Percentiles rank a stretch among this genome's conserved stretches.
phyloP scores from a whole-genome alignment of 139 green algal genomes.

The Trebouxia sp. region DNA sequence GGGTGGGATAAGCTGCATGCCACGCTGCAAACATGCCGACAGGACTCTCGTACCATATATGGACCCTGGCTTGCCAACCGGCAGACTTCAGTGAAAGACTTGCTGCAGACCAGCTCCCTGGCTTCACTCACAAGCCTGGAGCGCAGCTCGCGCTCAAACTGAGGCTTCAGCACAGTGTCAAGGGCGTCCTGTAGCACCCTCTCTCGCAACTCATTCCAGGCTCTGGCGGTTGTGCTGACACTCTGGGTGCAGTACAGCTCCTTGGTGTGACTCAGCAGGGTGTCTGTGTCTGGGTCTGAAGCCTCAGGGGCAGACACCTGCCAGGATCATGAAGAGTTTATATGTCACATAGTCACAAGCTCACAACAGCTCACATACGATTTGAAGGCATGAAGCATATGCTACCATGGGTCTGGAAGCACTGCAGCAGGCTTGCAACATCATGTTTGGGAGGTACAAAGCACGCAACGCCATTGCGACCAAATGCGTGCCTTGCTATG shows the following conservation, averaged over 20 bases:
- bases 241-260: slow-evolving; percentile 9
- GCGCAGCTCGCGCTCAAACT: slow-evolving; percentile 1
- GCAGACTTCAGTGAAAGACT: background rate
- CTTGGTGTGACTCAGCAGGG: background rate
- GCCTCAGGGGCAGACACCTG: background rate
- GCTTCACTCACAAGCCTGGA: background rate
- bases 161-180: background rate
- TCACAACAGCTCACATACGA: too few relatives aligned
- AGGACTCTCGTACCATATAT: background rate
- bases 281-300: background rate
- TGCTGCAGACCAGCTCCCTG: background rate
- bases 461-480: too few relatives aligned
- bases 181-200: slow-evolving; percentile 3
- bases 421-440: too few relatives aligned
- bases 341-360: too few relatives aligned
- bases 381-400: too few relatives aligned
- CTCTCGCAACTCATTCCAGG: slow-evolving; percentile 13
- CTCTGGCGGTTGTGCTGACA: slow-evolving; percentile 6
- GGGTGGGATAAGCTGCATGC: too few relatives aligned
- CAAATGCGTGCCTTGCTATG: too few relatives aligned
- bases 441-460: too few relatives aligned
- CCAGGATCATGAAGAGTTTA: background rate
- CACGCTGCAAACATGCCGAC: background rate
- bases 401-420: too few relatives aligned
- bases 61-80: background rate